phyloP scores from a whole-genome alignment of 345 rosid genomes.

The Eutrema yunnanense region DNA sequence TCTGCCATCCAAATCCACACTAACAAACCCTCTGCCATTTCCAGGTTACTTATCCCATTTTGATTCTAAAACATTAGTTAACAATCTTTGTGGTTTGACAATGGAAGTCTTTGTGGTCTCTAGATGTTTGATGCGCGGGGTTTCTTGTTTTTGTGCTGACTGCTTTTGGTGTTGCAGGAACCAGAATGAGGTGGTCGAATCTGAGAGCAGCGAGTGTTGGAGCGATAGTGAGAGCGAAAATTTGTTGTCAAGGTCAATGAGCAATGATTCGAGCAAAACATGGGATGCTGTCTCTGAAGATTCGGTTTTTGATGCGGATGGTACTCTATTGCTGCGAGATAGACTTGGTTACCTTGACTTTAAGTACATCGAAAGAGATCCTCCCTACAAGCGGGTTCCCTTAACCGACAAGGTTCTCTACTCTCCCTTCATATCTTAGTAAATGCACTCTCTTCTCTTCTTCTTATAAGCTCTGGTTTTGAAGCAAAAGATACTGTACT shows the following conservation, averaged over 20 bases:
- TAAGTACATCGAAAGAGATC: slow-evolving; percentile 48
- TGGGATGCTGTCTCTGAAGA: slow-evolving; percentile 74
- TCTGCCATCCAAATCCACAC: slow-evolving; percentile 67
- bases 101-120: not conserved
- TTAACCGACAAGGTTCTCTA: slow-evolving; percentile 53
- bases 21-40: slow-evolving; percentile 31
- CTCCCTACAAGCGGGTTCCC: slow-evolving; percentile 66
- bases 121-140: not conserved
- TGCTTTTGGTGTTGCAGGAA: slow-evolving; percentile 26
- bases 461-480: not conserved
- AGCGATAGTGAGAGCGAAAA: slow-evolving; percentile 71
- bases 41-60: slow-evolving; percentile 40
- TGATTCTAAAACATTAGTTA: not conserved
- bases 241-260: slow-evolving; percentile 32
- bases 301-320: slow-evolving; percentile 52
- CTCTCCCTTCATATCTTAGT: not conserved
- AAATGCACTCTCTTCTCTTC: not conserved
- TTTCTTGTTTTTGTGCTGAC: not conserved
- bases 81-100: not conserved
- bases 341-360: slow-evolving; percentile 55
- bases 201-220: slow-evolving; percentile 57
- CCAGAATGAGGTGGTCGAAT: slow-evolving; percentile 33
- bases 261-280: slow-evolving; percentile 52
- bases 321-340: slow-evolving; percentile 37
- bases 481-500: not conserved